Evolutionary conservation across 345 rosid species (phyloP), one percentile per base, ranked within the genome.

Genomic region (Rubroshorea leprosula): DNA sequence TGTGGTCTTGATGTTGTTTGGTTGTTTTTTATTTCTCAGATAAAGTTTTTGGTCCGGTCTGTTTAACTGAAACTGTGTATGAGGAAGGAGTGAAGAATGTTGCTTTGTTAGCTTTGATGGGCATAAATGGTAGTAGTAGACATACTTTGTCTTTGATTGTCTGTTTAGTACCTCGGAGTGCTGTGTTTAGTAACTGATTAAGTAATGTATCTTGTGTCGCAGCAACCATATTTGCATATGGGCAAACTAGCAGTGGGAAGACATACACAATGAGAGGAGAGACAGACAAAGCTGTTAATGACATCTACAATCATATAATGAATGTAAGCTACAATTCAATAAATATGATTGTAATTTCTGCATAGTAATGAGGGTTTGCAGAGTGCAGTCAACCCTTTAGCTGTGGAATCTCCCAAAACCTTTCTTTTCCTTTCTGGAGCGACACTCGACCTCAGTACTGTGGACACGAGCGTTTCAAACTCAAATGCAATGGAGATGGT

Each of bases 181-280:
- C 51, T 55, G 11, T 5, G 18, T 39, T 5, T 9, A n/a, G n/a
- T n/a, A n/a, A n/a, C 56, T 60, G 2, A 6, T 23, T 23, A 5
- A 15, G 41, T 60, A 27, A 13, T n/a, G n/a, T n/a, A n/a, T n/a
- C 23, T 50, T 19, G 8, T 18, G 51, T 70, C 61, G 65, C 84
- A 94, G 99, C 99, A 45, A 94, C 97, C 1, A 94, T 94, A 70
- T 94, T 94, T 71, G 99, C 97, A 0, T 90, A 94, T 60, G 99
- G 99, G 45, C 97, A 90, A 81, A 94, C 99, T 18, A 94, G 99
- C 77, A 90, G 99, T 66, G 99, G 99, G 39, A 94, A 94, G 78
- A 94, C 97, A 57, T 90, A 69, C 50, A 94, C 97, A 1, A 94
- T 90, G 99, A 78, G 97, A 81, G 99, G 99, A 67, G 84, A 87